Percentiles rank a stretch among this genome's conserved stretches.
phyloP scores from a whole-genome alignment of 176 grass and related monocot species.

The Phoenix roebelenii region DNA sequence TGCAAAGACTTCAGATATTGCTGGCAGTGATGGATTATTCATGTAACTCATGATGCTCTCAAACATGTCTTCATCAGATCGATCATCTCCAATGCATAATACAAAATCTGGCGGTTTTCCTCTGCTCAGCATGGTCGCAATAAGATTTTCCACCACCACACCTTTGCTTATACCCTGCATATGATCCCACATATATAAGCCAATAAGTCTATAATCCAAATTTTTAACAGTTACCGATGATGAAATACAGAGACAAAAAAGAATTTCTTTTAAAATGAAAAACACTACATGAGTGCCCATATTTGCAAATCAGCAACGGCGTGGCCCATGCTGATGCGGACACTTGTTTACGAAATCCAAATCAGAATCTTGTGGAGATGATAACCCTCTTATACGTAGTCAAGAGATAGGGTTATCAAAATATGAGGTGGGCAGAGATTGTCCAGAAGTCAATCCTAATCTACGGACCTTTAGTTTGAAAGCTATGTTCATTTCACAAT shows the following conservation, averaged over 20 bases:
- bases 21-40: conserved; percentile 34
- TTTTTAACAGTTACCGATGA: neutral
- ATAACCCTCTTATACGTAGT: neutral
- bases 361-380: neutral
- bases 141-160: conserved; percentile 48
- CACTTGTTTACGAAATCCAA: neutral
- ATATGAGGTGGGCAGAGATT: neutral
- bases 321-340: too few relatives aligned
- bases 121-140: conserved; percentile 41
- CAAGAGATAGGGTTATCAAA: neutral
- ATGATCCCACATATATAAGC: neutral
- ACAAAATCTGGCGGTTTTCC: conserved; percentile 61
- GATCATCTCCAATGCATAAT: conserved; percentile 86
- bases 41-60: conserved; percentile 71
- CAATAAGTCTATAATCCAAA: conserved; percentile 1
- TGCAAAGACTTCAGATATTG: conserved; percentile 71
- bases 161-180: conserved; percentile 97
- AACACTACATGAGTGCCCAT: too few relatives aligned
- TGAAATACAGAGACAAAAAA: too few relatives aligned
- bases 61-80: conserved; percentile 97
- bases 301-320: too few relatives aligned
- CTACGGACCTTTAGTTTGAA: conserved; percentile 7
- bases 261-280: too few relatives aligned
- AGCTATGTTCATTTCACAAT: conserved; percentile 1
- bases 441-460: conserved; percentile 8